These are phyloP conservation scores for Lichtheimia corymbifera DNA, from an alignment of 371 early-diverging fungal genomes.

Conservation along the genomic window DNA sequence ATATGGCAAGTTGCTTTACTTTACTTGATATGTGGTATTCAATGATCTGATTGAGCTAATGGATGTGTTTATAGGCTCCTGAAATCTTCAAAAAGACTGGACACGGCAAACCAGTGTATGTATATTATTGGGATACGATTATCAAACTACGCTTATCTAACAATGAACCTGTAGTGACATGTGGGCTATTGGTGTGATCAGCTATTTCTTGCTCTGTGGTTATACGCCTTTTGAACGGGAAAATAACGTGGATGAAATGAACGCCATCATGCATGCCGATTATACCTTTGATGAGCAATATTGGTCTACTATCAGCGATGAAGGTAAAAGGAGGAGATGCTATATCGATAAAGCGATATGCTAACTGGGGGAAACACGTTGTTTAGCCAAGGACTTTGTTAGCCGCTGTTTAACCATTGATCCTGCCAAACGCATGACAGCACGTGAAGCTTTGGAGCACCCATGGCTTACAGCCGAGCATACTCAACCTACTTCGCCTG, in stretches of 20 bases:
- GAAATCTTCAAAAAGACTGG: slow-evolving; percentile 77
- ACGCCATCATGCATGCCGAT: slow-evolving; percentile 73
- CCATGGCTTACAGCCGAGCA: slow-evolving; percentile 63
- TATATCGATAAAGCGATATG: background rate
- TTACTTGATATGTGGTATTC: too few relatives aligned
- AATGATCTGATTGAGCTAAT: too few relatives aligned
- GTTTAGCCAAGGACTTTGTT: slow-evolving; percentile 83
- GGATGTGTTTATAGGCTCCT: slow-evolving; percentile 56
- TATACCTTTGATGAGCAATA: slow-evolving; percentile 81
- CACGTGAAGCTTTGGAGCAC: slow-evolving; percentile 72
- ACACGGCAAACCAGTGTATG: slow-evolving; percentile 67
- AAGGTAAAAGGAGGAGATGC: slow-evolving; percentile 22
- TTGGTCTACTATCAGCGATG: slow-evolving; percentile 63
- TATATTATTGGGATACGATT: slow-evolving; percentile 6
- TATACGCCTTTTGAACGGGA: slow-evolving; percentile 88
- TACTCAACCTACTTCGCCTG: slow-evolving; percentile 29
- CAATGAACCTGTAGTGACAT: slow-evolving; percentile 69
- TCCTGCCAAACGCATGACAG: slow-evolving; percentile 75
- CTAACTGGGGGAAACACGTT: background rate
- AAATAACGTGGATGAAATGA: slow-evolving; percentile 60
- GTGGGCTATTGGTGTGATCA: slow-evolving; percentile 94
- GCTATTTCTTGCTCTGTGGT: slow-evolving; percentile 88
- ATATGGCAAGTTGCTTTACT: slow-evolving; percentile 55
- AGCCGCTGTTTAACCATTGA: slow-evolving; percentile 72
- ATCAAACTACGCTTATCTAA: slow-evolving; percentile 33